These are phyloP conservation scores for Ogataea paradorogensis DNA, from an alignment of 805 yeast species.

Conservation along the genomic window DNA sequence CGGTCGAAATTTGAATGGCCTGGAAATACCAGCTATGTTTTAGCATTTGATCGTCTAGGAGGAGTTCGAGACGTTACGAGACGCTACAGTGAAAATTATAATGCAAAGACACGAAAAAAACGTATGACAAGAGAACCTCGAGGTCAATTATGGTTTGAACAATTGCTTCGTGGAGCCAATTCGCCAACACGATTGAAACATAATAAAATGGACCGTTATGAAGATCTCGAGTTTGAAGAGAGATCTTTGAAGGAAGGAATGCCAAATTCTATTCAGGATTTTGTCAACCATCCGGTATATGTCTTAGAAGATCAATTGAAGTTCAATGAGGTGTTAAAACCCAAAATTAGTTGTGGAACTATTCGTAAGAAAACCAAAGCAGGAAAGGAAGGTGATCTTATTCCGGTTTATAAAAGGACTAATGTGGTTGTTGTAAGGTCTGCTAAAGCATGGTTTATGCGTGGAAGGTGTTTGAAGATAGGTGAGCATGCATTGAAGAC, in stretches of 20 bases:
- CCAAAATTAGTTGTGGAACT: conserved; percentile 72
- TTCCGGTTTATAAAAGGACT: conserved; percentile 66
- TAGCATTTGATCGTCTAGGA: conserved; percentile 69
- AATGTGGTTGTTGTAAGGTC: conserved; percentile 64
- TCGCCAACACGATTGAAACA: conserved; percentile 23
- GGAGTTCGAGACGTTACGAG: conserved; percentile 81
- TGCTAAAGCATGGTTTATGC: conserved; percentile 82
- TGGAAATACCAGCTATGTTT: conserved; percentile 60
- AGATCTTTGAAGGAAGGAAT: conserved; percentile 76
- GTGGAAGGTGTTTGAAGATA: conserved; percentile 69
- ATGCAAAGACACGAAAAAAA: conserved; percentile 72
- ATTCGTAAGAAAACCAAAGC: conserved; percentile 44
- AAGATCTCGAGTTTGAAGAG: conserved; percentile 56
- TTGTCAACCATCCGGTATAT: conserved; percentile 82
- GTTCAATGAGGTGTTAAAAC: conserved; percentile 68
- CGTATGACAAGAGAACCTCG: conserved; percentile 60
- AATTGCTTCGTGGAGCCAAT: conserved; percentile 38
- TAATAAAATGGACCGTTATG: conserved; percentile 46
- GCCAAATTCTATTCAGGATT: conserved; percentile 80
- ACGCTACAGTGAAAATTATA: conserved; percentile 67
- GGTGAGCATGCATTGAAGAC: conserved; percentile 67
- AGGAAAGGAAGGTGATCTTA: conserved; percentile 36
- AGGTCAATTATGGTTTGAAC: conserved; percentile 60
- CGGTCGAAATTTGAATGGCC: conserved; percentile 64
- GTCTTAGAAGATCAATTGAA: conserved; percentile 74